Base-by-base conservation (phyloP, 2,329 filamentous ascomycete species). In the Thermothelomyces thermophilus region DNA sequence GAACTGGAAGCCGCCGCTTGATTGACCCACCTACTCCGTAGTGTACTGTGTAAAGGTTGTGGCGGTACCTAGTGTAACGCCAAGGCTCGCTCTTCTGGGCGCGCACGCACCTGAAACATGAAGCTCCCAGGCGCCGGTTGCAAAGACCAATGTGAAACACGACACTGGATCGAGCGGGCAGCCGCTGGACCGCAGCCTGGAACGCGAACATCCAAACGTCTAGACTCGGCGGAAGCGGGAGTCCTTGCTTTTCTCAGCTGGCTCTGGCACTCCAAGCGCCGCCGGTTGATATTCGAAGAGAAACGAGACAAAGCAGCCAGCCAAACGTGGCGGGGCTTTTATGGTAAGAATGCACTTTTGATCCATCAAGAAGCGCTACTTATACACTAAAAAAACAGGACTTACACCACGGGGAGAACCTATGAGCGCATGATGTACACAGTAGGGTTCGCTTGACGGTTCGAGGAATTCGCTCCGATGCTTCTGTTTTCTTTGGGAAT, bases 91-190 rank as follows among this genome's bases (percentile, higher is more conserved):
- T 19, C 33, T 22, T 36, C 41, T 28, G 46, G 19, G 28, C 39
- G 49, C 22, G 24, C 17, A 19, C 39, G 22, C 36, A 55, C 52
- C 52, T 55, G 52, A 55, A 55, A 55, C 52, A 55, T 40, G 28
- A 48, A 51, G 49, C 45, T 40, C 17, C n/a, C 42, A 35, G 42
- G 39, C 43, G 43, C 46, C 48, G n/a, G 36, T 41, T 6, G 41
- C 44, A 43, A 42, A 41, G 17, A 49, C 31, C 10, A 47, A 28
- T 50, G 33, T 55, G 49, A 55, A 55, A 52, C 46, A 43, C 35
- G 46, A 39, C 36, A 47, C 34, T 48, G 14, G 42, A 46, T 50
- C 45, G 40, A 35, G 40, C 17, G 46, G 42, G 36, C 41, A 48
- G 47, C 44, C 44, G 17, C 35, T 44, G 19, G 39, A n/a, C 46